These are phyloP conservation scores for Aspergillus sp. DNA, from an alignment of 2,329 filamentous ascomycete species.

Conservation along the genomic window DNA sequence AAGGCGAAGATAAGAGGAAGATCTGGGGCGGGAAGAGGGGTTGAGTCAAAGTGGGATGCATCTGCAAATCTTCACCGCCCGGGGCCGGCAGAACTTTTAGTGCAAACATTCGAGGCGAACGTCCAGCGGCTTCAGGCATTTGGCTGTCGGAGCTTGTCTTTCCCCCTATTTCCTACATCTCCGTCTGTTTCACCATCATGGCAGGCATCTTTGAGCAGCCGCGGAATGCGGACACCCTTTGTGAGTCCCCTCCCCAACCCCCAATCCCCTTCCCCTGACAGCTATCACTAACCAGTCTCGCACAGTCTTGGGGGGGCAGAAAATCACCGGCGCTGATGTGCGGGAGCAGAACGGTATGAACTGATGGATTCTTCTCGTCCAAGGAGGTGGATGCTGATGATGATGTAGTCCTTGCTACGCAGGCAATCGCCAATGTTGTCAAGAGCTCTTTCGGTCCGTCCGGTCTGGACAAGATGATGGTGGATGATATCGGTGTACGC, in stretches of 20 bases:
- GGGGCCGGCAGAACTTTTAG: slow-evolving; percentile 45
- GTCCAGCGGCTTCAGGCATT: slow-evolving; percentile 14
- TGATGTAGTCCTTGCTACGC: slow-evolving; percentile 77
- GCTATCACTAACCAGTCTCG: slow-evolving; percentile 36
- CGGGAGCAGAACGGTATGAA: slow-evolving; percentile 87
- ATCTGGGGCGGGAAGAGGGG: slow-evolving; percentile 14
- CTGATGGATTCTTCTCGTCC: slow-evolving; percentile 8
- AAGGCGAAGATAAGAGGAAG: slow-evolving; percentile 21
- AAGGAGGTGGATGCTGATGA: slow-evolving; percentile 10
- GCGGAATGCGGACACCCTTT: slow-evolving; percentile 87
- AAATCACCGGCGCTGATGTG: slow-evolving; percentile 96
- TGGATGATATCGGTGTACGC: slow-evolving; percentile 93
- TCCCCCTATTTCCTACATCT: slow-evolving; percentile 25
- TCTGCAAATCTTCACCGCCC: slow-evolving; percentile 41
- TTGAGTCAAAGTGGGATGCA: slow-evolving; percentile 43
- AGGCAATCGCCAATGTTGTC: slow-evolving; percentile 97
- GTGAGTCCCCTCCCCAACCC: slow-evolving; percentile 46
- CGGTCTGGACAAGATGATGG: slow-evolving; percentile 99
- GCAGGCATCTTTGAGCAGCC: slow-evolving; percentile 94
- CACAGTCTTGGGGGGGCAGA: slow-evolving; percentile 85
- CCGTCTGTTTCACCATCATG: slow-evolving; percentile 58
- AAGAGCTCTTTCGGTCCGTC: slow-evolving; percentile 98
- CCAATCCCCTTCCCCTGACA: neutral
- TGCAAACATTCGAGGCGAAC: slow-evolving; percentile 23
- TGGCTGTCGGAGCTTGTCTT: slow-evolving; percentile 33